Evolutionary conservation across 345 rosid species (phyloP).

Genomic region (Draba incana): DNA sequence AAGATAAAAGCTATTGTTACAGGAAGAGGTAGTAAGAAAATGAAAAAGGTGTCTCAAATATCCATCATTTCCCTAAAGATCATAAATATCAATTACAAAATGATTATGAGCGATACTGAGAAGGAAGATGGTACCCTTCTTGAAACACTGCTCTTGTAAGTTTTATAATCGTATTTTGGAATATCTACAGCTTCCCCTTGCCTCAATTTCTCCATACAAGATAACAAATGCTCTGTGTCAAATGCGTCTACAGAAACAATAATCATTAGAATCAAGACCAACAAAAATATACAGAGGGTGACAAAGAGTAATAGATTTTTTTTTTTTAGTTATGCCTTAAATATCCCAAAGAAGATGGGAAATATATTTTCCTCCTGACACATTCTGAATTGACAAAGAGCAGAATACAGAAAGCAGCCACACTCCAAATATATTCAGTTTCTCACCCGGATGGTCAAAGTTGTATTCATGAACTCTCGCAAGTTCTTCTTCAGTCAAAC

Average conservation of each 20-base stretch:
- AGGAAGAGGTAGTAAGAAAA: slow-evolving; percentile 3
- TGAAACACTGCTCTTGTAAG: slow-evolving; percentile 66
- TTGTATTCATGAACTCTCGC: slow-evolving; percentile 87
- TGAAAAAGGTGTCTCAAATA: slow-evolving; percentile 8
- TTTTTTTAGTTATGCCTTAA: neutral
- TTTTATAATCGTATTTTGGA: slow-evolving; percentile 91
- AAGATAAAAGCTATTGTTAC: neutral
- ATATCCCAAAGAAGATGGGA: slow-evolving; percentile 8
- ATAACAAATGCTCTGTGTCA: slow-evolving; percentile 74
- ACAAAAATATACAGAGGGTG: neutral
- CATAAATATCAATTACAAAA: neutral
- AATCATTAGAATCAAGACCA: slow-evolving; percentile 15
- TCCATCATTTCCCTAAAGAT: neutral
- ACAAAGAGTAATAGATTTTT: neutral
- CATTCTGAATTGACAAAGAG: slow-evolving; percentile 9
- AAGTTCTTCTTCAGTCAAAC: slow-evolving; percentile 88
- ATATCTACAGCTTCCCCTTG: slow-evolving; percentile 90
- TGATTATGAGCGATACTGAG: slow-evolving; percentile 14
- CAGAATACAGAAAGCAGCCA: slow-evolving; percentile 23
- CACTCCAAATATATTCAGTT: slow-evolving; percentile 33
- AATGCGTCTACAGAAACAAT: slow-evolving; percentile 77
- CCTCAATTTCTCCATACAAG: slow-evolving; percentile 86
- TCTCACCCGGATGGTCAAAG: slow-evolving; percentile 99
- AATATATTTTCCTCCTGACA: neutral
- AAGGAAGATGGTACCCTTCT: slow-evolving; percentile 59